Percentiles rank a stretch among this genome's conserved stretches.
phyloP scores from a whole-genome alignment of 495 filamentous ascomycete genomes.

The Trichoderma reesei region DNA sequence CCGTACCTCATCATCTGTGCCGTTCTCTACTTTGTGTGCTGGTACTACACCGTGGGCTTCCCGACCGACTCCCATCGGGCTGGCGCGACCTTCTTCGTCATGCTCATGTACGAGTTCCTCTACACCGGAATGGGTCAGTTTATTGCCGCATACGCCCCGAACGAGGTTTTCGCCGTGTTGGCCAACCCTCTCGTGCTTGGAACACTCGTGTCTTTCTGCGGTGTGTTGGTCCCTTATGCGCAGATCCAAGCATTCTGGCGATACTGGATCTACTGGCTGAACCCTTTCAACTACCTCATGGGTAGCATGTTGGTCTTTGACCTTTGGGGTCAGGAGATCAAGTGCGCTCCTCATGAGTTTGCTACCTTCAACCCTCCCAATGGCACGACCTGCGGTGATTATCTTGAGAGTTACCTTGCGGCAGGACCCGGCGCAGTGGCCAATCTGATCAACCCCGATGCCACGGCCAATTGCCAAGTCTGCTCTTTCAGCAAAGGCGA shows the following conservation, averaged over 20 bases:
- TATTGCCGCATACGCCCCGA: constrained; percentile 74
- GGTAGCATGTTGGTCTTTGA: constrained; percentile 59
- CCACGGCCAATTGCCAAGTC: constrained; percentile 56
- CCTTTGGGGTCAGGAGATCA: constrained; percentile 43
- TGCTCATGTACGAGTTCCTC: constrained; percentile 75
- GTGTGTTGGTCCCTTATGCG: constrained; percentile 54
- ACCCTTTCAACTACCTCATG: constrained; percentile 62
- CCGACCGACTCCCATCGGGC: constrained; percentile 52
- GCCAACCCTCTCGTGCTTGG: constrained; percentile 68
- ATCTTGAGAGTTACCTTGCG: constrained; percentile 43
- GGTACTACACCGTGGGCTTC: constrained; percentile 74
- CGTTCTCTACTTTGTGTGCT: constrained; percentile 63
- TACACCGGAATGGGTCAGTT: constrained; percentile 67
- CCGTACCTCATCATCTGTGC: constrained; percentile 56
- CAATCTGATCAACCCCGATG: constrained; percentile 50
- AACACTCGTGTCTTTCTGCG: constrained; percentile 66
- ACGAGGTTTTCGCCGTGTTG: constrained; percentile 53
- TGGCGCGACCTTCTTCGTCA: constrained; percentile 77
- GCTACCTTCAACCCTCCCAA: constrained; percentile 57
- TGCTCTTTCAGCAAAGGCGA: constrained; percentile 57
- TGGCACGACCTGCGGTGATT: constrained; percentile 52
- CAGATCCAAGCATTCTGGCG: constrained; percentile 64
- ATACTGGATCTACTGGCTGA: constrained; percentile 71
- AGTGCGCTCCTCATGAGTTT: constrained; percentile 49
- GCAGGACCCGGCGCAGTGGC: constrained; percentile 34